Base-by-base conservation (phyloP, 1,284 basidiomycete species). In the Trichosporon asahii region DNA sequence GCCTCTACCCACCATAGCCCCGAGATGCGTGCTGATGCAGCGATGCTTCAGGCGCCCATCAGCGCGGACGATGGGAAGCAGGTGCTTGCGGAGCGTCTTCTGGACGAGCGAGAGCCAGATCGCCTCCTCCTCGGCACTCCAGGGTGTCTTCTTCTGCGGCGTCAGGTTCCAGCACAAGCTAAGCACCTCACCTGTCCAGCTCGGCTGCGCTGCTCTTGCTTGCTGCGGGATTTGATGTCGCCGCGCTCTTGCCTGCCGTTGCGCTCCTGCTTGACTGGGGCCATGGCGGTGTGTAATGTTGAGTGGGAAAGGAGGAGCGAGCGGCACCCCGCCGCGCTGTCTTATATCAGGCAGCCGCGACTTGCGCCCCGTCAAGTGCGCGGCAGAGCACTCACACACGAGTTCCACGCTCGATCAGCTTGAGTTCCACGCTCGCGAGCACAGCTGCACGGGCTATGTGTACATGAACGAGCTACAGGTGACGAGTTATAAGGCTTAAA, bases 21-120 rank as follows among this genome's bases (percentile, higher is more conserved):
- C 68, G 25, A 73, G 63, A 66, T 78, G 76, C 25, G 75, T 69
- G 67, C 33, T 63, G 33, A 21, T 70, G 72, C n/a, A 75, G 66
- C 71, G 77, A 40, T 64, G 27, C 65, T 53, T 74, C 18, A 81
- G 64, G 18, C 79, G 65, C 2, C 76, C 76, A 49, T 80, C 78
- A 11, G 37, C 57, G 64, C 74, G 77, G 57, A 77, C 67, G 8
- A 61, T 68, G 4, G 66, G 35, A 49, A 73, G 73, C 35, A 74
- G 27, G 15, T 66, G 64, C 31, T 40, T 25, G 23, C 53, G 53
- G 37, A 73, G 65, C 18, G 72, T 40, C 12, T 68, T 49, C 29
- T 65, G 61, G 12, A 71, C 67, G 44, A 74, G 12, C 33, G 74
- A 74, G 44, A 55, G 25, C 65, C 73, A 76, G 65, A 76, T 75